A percentile compares a stretch with the other conserved stretches of the same genome.
phyloP scores from a whole-genome alignment of 352 stramenopile genomes.

The Hyaloperonospora arabidopsidis region DNA sequence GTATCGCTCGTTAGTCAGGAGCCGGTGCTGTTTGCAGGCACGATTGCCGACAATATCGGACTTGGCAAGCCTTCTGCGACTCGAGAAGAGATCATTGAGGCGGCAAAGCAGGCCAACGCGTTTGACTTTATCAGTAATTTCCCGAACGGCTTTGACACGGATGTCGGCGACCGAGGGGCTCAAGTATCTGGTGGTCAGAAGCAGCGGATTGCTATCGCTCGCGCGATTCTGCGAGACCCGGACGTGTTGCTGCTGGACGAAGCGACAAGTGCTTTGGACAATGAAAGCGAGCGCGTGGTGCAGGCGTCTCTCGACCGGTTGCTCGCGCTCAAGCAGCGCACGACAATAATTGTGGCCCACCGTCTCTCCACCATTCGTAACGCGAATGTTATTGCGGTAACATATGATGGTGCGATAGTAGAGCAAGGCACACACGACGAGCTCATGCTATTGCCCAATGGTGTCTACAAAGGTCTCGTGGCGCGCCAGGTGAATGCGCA shows the following conservation, averaged over 20 bases:
- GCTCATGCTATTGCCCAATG: constrained; percentile 38
- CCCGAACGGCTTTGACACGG: constrained; percentile 28
- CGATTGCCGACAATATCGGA: constrained; percentile 32
- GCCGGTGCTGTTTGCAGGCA: constrained; percentile 30
- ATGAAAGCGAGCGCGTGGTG: constrained; percentile 32
- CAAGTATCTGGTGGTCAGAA: constrained; percentile 34
- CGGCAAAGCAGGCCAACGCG: constrained; percentile 30
- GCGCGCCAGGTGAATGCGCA: constrained; percentile 28
- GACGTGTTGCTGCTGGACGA: constrained; percentile 30
- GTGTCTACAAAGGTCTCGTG: constrained; percentile 44
- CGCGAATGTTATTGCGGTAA: constrained; percentile 30
- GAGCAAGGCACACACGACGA: constrained; percentile 60
- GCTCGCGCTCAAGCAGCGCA: constrained; percentile 29
- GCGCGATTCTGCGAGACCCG: constrained; percentile 27
- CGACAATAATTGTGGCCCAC: constrained; percentile 31
- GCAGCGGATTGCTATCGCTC: constrained; percentile 32
- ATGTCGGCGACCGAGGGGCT: constrained; percentile 28
- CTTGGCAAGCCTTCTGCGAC: constrained; percentile 29
- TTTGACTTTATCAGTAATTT: constrained; percentile 35
- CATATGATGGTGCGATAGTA: constrained; percentile 28
- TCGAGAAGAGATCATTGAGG: constrained; percentile 29
- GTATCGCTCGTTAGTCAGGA: constrained; percentile 34
- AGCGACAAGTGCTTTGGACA: constrained; percentile 30
- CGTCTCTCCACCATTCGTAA: constrained; percentile 32
- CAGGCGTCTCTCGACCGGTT: constrained; percentile 30